These are phyloP conservation scores for Coprinopsis cinerea DNA, from an alignment of 768 basidiomycete genomes.

Conservation along the genomic window DNA sequence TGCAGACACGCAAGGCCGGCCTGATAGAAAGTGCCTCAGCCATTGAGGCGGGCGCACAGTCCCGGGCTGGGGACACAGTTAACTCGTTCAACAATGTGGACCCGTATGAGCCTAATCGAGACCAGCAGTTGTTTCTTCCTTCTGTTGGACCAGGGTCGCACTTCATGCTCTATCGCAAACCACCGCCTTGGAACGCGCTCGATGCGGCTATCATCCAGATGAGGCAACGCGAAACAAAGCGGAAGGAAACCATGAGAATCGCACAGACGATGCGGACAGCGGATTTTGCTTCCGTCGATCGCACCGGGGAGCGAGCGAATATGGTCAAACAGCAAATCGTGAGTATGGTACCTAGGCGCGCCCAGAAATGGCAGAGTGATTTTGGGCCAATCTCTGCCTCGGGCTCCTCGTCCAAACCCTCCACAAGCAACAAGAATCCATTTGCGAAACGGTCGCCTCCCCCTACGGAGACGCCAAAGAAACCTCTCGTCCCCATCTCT, in stretches of 20 bases:
- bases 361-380: neutral
- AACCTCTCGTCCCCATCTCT: conserved; percentile 11
- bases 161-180: conserved; percentile 32
- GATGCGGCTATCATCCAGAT: conserved; percentile 12
- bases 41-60: too few species aligned
- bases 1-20: too few species aligned
- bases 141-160: neutral
- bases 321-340: conserved; percentile 2
- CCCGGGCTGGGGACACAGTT: too few species aligned
- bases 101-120: too few species aligned
- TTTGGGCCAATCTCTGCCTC: conserved; percentile 3
- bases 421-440: conserved; percentile 6
- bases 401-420: neutral
- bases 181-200: conserved; percentile 30
- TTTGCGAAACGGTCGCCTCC: neutral
- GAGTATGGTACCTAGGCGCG: conserved; percentile 2
- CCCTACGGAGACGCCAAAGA: neutral
- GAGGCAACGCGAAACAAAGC: neutral
- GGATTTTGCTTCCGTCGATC: conserved; percentile 8
- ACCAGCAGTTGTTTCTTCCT: too few species aligned
- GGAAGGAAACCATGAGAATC: conserved; percentile 1
- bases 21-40: too few species aligned
- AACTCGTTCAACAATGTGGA: too few species aligned
- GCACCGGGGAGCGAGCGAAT: neutral
- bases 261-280: neutral